Percentiles rank a stretch among this genome's conserved stretches.
Conservation (phyloP, 2,329 filamentous ascomycete genomes). For the Coniosporium tulheliwenetii region DNA sequence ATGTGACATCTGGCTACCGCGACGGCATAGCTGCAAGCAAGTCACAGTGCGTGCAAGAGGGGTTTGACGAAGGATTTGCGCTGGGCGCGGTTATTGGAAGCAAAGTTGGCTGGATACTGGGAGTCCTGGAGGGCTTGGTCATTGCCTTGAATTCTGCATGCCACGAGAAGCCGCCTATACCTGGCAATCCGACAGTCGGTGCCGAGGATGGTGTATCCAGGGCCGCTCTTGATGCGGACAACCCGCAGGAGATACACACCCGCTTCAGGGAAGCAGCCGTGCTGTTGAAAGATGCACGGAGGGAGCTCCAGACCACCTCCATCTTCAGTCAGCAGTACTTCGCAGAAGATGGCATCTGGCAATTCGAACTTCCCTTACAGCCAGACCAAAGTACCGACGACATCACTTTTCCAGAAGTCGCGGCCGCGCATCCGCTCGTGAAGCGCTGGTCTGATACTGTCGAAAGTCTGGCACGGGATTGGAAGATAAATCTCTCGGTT, state of each 20-base stretch:
- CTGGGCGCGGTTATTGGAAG: constrained; percentile 70
- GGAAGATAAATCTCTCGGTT: constrained; percentile 16
- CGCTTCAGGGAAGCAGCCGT: constrained; percentile 13
- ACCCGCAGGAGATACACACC: constrained; percentile 22
- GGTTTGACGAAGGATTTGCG: constrained; percentile 83
- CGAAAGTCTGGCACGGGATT: constrained; percentile 24
- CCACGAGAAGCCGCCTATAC: constrained; percentile 10
- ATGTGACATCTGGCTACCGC: constrained; percentile 77
- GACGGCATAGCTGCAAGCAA: constrained; percentile 73
- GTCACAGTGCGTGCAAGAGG: constrained; percentile 58
- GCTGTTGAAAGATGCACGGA: constrained; percentile 29
- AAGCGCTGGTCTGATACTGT: constrained; percentile 41
- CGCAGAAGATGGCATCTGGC: constrained; percentile 56
- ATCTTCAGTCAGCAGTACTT: constrained; percentile 55
- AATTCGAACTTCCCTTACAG: constrained; percentile 33
- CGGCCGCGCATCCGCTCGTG: constrained; percentile 51
- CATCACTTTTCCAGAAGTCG: constrained; percentile 45
- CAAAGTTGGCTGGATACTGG: constrained; percentile 58
- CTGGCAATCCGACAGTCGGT: constrained; percentile 6
- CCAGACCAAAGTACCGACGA: constrained; percentile 21
- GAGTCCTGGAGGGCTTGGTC: constrained; percentile 58
- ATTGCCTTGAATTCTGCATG: constrained; percentile 25
- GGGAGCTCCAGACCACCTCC: constrained; percentile 43
- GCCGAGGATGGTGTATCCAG: constrained; percentile 1
- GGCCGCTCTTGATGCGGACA: constrained; percentile 8